Base-by-base conservation (phyloP, 1,284 basidiomycete genomes). In the Ustilago loliicola region DNA sequence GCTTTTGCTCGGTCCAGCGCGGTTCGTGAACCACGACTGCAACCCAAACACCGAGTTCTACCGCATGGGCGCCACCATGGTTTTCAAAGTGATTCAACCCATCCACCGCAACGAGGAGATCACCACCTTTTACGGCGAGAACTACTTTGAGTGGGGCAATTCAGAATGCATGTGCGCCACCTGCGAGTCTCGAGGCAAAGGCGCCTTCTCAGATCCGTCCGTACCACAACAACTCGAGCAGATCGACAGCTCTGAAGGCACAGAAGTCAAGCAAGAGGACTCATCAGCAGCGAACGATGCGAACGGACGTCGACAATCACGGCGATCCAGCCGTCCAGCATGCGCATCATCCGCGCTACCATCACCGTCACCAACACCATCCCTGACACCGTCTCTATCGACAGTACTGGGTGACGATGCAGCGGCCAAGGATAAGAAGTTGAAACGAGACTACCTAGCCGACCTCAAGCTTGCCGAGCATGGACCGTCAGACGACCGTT, bases 1-100 rank as follows among this genome's bases (percentile, higher is more conserved):
- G 88, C 89, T 96, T 77, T 93, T 96, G 88, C 88, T 96, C 79
- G 95, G 94, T 2, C 94, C 94, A 55, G 95, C 95, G 85, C 91
- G 94, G 78, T 96, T 96, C 88, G 94, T 96, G 72, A 96, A 96
- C 93, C 94, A 96, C 84, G 94, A 96, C 85, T 96, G 94, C 87
- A 91, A 94, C 68, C 93, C 95, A 80, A 95, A 96, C 85, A 93
- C 92, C 66, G 93, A 95, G 81, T 90, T 95, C 61, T 93, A 94
- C 85, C 91, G 94, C 59, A 91, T 93, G 87, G 94, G 94, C 42
- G 90, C 91, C 82, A 93, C 93, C 85, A 95, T 96, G 87, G 93
- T 93, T 29, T 96, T 96, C 88, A 91, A 93, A 56, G 92, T 93
- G 66, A 89, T 94, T 84, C 91, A 91, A 85, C 90, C 92, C 61